Evolutionary conservation across 345 rosid genomes (phyloP).

Genomic region (Pistacia vera): DNA sequence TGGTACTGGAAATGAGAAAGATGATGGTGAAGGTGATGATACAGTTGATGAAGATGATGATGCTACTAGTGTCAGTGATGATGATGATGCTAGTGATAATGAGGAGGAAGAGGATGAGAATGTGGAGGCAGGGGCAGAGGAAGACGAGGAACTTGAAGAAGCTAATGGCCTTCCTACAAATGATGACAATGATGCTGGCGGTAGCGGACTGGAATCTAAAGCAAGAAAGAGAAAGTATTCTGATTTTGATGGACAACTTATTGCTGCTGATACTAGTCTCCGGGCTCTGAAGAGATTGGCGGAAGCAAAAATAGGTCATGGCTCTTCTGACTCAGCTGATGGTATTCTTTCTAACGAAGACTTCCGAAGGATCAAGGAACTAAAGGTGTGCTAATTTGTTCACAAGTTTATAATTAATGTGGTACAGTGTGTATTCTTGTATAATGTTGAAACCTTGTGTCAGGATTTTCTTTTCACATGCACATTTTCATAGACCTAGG

Average conservation of each 20-base stretch:
- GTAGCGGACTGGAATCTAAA: constrained; percentile 31
- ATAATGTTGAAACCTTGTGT: not conserved
- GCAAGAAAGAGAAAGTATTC: constrained; percentile 67
- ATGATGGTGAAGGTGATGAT: constrained; percentile 44
- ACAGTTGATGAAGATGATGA: constrained; percentile 33
- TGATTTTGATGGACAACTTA: constrained; percentile 69
- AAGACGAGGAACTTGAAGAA: constrained; percentile 38
- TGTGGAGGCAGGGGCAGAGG: constrained; percentile 30
- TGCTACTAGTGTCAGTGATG: constrained; percentile 11
- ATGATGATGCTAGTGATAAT: constrained; percentile 29
- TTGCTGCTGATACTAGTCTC: constrained; percentile 82
- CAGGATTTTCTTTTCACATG: not conserved
- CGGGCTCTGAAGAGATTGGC: constrained; percentile 83
- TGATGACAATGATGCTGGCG: constrained; percentile 20
- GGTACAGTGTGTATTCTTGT: not conserved
- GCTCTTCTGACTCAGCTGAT: constrained; percentile 46
- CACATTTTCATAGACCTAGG: not conserved
- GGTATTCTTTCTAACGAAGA: constrained; percentile 94
- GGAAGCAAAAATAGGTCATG: constrained; percentile 43
- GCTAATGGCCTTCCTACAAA: constrained; percentile 18
- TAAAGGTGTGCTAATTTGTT: constrained; percentile 51
- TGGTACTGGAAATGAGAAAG: constrained; percentile 38
- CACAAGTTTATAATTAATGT: not conserved
- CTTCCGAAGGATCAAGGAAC: constrained; percentile 80
- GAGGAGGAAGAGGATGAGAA: constrained; percentile 29